A percentile compares a stretch with the other conserved stretches of the same genome.
phyloP scores from a whole-genome alignment of 202 grass and related monocot species.

The Hordeum pubiflorum region DNA sequence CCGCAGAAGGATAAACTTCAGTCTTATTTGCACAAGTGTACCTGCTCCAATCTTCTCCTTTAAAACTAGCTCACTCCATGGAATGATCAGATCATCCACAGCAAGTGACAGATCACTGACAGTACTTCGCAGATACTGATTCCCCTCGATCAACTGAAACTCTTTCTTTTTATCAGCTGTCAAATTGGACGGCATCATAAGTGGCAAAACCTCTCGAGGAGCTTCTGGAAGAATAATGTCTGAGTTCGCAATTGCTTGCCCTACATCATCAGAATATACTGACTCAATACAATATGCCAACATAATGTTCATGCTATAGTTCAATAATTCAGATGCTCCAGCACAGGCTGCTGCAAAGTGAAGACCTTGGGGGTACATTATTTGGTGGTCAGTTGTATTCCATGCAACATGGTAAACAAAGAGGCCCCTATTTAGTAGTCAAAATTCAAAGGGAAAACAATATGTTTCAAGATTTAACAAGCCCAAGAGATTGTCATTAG shows the following conservation, averaged over 20 bases:
- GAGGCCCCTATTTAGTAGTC: not conserved
- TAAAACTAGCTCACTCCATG: slow-evolving; percentile 76
- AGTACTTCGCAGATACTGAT: slow-evolving; percentile 32
- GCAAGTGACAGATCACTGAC: slow-evolving; percentile 61
- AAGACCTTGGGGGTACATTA: not conserved
- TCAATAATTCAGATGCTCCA: not conserved
- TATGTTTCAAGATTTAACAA: not conserved
- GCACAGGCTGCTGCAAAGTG: not conserved
- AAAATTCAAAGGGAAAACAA: not conserved
- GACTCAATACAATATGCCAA: slow-evolving; percentile 24
- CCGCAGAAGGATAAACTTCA: slow-evolving; percentile 1
- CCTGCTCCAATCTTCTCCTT: slow-evolving; percentile 98
- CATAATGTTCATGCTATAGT: not conserved
- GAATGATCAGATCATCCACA: slow-evolving; percentile 70
- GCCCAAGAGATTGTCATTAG: not conserved
- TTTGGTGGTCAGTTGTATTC: not conserved
- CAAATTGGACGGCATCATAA: slow-evolving; percentile 46
- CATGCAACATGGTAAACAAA: not conserved
- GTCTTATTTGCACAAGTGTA: slow-evolving; percentile 21
- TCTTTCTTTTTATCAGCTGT: slow-evolving; percentile 64
- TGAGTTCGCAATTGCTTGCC: slow-evolving; percentile 21
- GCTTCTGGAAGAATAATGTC: slow-evolving; percentile 37
- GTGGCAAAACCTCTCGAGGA: slow-evolving; percentile 39
- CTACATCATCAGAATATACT: slow-evolving; percentile 27
- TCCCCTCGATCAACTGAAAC: slow-evolving; percentile 41